Conservation (phyloP, 768 basidiomycete genomes). For the Rhizopogon vinicolor region DNA sequence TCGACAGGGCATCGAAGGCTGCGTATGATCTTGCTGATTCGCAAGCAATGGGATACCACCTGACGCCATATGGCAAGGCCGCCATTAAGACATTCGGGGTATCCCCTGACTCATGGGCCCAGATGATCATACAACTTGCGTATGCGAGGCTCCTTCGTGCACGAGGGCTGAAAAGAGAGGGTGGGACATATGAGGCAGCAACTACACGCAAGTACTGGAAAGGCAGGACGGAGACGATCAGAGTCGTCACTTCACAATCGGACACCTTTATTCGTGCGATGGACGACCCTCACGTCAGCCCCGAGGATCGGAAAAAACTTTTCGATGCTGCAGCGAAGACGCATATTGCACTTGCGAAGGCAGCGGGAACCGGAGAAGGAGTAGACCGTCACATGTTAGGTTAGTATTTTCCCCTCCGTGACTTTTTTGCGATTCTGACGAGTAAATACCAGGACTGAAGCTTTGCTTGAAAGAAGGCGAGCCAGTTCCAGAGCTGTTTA, state of each 20-base stretch:
- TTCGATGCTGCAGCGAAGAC: conserved; percentile 59
- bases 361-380: conserved; percentile 64
- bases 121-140: conserved; percentile 88
- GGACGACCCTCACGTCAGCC: conserved; percentile 41
- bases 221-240: conserved; percentile 92
- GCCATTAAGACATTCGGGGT: conserved; percentile 82
- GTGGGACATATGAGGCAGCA: conserved; percentile 92
- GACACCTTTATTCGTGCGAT: conserved; percentile 77
- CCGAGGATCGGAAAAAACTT: conserved; percentile 42
- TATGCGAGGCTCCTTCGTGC: conserved; percentile 59
- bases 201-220: conserved; percentile 85
- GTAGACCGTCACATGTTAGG: conserved; percentile 89
- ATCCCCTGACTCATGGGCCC: conserved; percentile 95
- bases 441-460: conserved; percentile 52
- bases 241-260: conserved; percentile 73
- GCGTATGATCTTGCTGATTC: conserved; percentile 54
- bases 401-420: conserved; percentile 22
- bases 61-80: conserved; percentile 79
- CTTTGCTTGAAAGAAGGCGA: conserved; percentile 61
- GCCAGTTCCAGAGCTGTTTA: conserved; percentile 62
- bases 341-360: conserved; percentile 63
- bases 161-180: conserved; percentile 27
- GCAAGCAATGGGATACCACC: conserved; percentile 58
- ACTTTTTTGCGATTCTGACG: background rate
- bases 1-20: conserved; percentile 50